Evolutionary conservation across 2,329 filamentous ascomycete species (phyloP).

Genomic region (Alternaria arborescens): DNA sequence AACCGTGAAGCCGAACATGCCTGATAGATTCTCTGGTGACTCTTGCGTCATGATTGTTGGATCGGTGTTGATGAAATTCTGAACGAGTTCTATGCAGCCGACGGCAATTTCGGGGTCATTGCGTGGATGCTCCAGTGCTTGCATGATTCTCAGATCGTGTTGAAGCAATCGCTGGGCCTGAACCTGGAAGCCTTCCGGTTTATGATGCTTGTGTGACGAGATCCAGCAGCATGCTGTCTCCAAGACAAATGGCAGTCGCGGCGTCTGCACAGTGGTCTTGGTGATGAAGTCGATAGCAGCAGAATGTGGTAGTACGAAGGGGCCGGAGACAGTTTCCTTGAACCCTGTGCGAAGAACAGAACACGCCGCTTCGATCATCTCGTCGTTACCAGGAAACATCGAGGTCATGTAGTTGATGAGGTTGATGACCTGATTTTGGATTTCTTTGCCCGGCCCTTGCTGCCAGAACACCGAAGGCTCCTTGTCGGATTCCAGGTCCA

Average conservation of each 20-base stretch:
- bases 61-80: constrained; percentile 68
- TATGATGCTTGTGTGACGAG: constrained; percentile 58
- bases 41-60: constrained; percentile 70
- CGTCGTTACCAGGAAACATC: constrained; percentile 67
- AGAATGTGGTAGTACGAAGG: constrained; percentile 76
- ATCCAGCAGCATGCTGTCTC: constrained; percentile 74
- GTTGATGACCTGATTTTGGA: constrained; percentile 62
- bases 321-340: constrained; percentile 75
- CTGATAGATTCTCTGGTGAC: constrained; percentile 66
- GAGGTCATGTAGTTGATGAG: constrained; percentile 61
- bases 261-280: constrained; percentile 66
- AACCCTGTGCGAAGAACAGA: constrained; percentile 77
- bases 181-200: constrained; percentile 32
- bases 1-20: constrained; percentile 75
- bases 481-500: constrained; percentile 69
- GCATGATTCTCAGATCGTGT: constrained; percentile 70
- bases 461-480: constrained; percentile 58
- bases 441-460: constrained; percentile 56
- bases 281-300: constrained; percentile 73
- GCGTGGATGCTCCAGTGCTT: constrained; percentile 67
- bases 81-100: constrained; percentile 75
- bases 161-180: constrained; percentile 55
- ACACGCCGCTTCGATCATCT: constrained; percentile 77
- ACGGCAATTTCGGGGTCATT: constrained; percentile 77
- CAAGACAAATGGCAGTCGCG: constrained; percentile 73